Percentiles rank a stretch among this genome's conserved stretches.
These are phyloP conservation scores for Cyberlindnera americana DNA, from an alignment of 805 yeast genomes.

Conservation along the genomic window DNA sequence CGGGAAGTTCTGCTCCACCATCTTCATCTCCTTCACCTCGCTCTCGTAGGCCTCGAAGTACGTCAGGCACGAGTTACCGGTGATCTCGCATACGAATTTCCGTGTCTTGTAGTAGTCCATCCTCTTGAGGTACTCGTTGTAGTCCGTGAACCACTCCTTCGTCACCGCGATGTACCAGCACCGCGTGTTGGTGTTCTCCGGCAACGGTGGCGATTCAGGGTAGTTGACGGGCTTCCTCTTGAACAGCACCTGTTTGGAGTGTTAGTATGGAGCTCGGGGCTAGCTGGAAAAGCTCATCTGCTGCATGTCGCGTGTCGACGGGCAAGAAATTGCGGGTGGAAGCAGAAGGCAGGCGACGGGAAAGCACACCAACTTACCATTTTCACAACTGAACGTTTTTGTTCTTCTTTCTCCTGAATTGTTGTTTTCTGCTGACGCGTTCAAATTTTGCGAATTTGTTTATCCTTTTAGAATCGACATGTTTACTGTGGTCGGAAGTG, in stretches of 20 bases:
- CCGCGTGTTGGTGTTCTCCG: conserved; percentile 50
- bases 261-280: conserved; percentile 10
- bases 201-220: conserved; percentile 54
- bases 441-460: too few species aligned
- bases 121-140: conserved; percentile 70
- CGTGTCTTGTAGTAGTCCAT: conserved; percentile 69
- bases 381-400: too few species aligned
- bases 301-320: too few species aligned
- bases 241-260: conserved; percentile 55
- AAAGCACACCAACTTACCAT: background rate
- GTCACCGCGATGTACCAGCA: conserved; percentile 86
- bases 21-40: conserved; percentile 59
- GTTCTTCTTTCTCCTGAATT: too few species aligned
- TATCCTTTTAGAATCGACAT: too few species aligned
- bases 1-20: conserved; percentile 81
- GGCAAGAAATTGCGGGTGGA: too few species aligned
- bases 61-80: conserved; percentile 89
- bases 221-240: conserved; percentile 68
- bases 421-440: too few species aligned
- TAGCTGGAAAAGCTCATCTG: too few species aligned
- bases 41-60: conserved; percentile 83
- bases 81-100: conserved; percentile 91
- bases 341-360: too few species aligned
- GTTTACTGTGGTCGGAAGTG: too few species aligned
- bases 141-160: conserved; percentile 79